phyloP scores from a whole-genome alignment of 2,329 filamentous ascomycete species.

The Fusarium newnesense region DNA sequence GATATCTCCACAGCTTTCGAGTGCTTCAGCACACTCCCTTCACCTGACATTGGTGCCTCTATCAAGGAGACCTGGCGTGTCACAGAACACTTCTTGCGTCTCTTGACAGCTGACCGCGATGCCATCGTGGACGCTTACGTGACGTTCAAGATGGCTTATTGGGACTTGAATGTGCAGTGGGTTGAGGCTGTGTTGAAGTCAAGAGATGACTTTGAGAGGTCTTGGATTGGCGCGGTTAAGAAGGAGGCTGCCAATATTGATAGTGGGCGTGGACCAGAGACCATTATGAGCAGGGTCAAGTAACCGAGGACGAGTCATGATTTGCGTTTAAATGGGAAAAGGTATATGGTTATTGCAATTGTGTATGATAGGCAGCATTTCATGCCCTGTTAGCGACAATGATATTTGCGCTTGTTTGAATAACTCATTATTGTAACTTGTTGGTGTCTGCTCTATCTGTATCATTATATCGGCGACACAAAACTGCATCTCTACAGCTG shows the following conservation, averaged over 20 bases:
- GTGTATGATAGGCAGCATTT: constrained; percentile 33
- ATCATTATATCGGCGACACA: background rate
- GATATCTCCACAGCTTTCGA: constrained; percentile 91
- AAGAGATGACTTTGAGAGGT: constrained; percentile 92
- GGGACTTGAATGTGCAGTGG: constrained; percentile 95
- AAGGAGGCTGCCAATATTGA: constrained; percentile 86
- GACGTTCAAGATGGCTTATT: constrained; percentile 85
- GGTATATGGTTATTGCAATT: constrained; percentile 3
- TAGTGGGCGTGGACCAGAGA: constrained; percentile 83
- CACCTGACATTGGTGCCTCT: constrained; percentile 72
- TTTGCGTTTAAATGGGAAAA: constrained; percentile 6
- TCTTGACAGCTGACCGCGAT: constrained; percentile 81
- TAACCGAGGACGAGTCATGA: constrained; percentile 50
- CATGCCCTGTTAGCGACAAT: constrained; percentile 35
- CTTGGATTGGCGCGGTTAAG: constrained; percentile 90
- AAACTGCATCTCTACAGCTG: constrained; percentile 14
- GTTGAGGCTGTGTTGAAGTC: constrained; percentile 89
- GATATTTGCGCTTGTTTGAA: constrained; percentile 24
- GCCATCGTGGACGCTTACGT: constrained; percentile 82
- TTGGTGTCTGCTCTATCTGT: background rate
- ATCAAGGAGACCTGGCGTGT: constrained; percentile 95
- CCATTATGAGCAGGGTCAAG: constrained; percentile 94
- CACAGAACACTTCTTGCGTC: constrained; percentile 82
- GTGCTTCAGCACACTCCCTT: constrained; percentile 81
- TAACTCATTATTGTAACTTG: constrained; percentile 9